Percentiles rank a stretch among this genome's conserved stretches.
phyloP scores from a whole-genome alignment of 164 flowering plant genomes.

The Tetracentron sinense region DNA sequence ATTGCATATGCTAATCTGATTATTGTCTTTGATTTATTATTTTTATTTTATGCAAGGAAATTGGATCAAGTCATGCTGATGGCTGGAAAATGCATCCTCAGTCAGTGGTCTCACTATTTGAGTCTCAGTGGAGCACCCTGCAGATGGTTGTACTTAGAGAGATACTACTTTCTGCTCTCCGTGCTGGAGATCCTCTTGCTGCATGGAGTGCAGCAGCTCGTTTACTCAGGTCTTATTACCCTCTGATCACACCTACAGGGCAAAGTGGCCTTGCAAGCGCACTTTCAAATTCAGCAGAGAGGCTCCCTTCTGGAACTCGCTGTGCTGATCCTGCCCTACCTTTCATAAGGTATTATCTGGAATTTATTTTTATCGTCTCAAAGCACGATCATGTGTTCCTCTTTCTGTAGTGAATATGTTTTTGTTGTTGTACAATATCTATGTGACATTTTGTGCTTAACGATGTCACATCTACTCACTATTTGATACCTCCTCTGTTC shows the following conservation, averaged over 20 bases:
- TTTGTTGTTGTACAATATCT: too few relatives aligned
- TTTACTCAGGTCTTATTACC: constrained; percentile 88
- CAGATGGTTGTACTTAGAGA: constrained; percentile 99
- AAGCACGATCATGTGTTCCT: not conserved
- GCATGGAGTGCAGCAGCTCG: constrained; percentile 99
- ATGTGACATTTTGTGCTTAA: too few relatives aligned
- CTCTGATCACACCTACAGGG: constrained; percentile 92
- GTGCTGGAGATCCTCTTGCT: constrained; percentile 98
- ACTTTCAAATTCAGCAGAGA: constrained; percentile 76
- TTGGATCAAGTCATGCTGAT: constrained; percentile 44
- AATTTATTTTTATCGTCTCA: not conserved
- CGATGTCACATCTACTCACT: too few relatives aligned
- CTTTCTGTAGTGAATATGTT: not conserved
- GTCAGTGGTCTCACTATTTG: constrained; percentile 78
- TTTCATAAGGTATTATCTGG: constrained; percentile 65
- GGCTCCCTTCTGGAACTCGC: constrained; percentile 91
- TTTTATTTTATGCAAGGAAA: constrained; percentile 34
- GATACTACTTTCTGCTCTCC: constrained; percentile 84
- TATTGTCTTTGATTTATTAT: constrained; percentile 5
- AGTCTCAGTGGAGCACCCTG: constrained; percentile 97
- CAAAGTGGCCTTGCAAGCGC: constrained; percentile 97
- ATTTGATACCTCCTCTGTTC: too few relatives aligned
- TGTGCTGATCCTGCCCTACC: constrained; percentile 98
- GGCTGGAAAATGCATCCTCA: constrained; percentile 66
- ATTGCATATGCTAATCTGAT: not conserved